These are phyloP conservation scores for Arabis hirsuta DNA, from an alignment of 345 rosid genomes.

Conservation along the genomic window DNA sequence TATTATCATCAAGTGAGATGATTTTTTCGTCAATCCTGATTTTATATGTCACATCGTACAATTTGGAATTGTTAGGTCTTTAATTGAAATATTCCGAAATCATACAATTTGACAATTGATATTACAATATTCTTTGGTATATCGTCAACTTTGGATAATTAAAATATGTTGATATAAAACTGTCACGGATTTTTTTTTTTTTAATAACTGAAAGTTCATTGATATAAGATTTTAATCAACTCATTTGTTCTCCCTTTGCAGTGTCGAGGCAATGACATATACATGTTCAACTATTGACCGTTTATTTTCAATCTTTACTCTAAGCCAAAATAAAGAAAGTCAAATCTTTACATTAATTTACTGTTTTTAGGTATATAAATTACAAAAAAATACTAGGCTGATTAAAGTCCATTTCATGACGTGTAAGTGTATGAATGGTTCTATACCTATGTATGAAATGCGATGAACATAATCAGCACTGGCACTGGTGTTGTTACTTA, in stretches of 20 bases:
- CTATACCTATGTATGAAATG: too few species aligned
- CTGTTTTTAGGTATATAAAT: too few species aligned
- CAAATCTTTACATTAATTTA: too few species aligned
- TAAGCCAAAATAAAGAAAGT: conserved; percentile 1
- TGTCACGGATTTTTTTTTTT: background rate
- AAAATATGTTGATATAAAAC: conserved; percentile 16
- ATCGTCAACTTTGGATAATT: conserved; percentile 31
- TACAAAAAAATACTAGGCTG: too few species aligned
- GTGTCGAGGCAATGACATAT: conserved; percentile 1
- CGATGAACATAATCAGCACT: too few species aligned
- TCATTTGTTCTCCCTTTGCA: conserved; percentile 17
- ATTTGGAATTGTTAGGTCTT: background rate
- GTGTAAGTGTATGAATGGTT: too few species aligned
- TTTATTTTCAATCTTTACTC: background rate
- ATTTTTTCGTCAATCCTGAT: background rate
- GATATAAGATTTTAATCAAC: background rate
- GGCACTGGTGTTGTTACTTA: background rate
- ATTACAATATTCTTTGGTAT: background rate
- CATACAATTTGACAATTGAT: background rate
- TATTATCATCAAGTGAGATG: background rate
- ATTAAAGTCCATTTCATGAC: too few species aligned
- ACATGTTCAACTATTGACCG: background rate
- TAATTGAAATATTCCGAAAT: background rate
- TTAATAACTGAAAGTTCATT: background rate
- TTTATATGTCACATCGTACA: background rate